Evolutionary conservation across 73 alveolate species (phyloP).

Genomic region (Blepharisma stoltei): DNA sequence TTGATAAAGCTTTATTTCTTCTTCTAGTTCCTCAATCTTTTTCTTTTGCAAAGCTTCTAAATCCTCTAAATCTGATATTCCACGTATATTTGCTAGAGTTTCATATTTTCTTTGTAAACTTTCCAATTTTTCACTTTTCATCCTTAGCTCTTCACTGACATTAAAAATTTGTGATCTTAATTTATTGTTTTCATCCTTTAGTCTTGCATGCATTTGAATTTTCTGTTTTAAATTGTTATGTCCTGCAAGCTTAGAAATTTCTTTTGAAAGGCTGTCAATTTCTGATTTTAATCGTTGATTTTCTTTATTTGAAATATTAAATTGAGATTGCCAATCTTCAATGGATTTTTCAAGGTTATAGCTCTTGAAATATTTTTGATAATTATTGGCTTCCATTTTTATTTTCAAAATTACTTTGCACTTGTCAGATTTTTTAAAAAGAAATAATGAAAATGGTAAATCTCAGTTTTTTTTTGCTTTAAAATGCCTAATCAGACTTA

Average conservation of each 20-base stretch:
- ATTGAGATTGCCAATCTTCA: not conserved
- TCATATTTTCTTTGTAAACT: not conserved
- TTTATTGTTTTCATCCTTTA: slow-evolving; percentile 28
- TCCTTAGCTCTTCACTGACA: not conserved
- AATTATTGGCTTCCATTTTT: no score
- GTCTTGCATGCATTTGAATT: not conserved
- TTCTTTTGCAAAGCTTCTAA: not conserved
- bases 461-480: no score
- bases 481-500: no score
- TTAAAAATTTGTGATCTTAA: not conserved
- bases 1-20: not conserved
- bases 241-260: not conserved
- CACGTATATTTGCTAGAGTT: not conserved
- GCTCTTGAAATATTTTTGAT: no score
- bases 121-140: slow-evolving; percentile 12
- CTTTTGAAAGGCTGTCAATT: not conserved
- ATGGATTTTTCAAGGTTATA: not conserved
- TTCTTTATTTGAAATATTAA: not conserved
- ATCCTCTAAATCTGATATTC: not conserved
- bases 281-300: not conserved
- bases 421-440: no score
- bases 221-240: not conserved
- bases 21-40: slow-evolving; percentile 3
- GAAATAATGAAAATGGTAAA: no score
- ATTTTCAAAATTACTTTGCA: no score